Evolutionary conservation across 1,284 basidiomycete genomes (phyloP), one percentile per base, ranked within the genome.

Genomic region (Ceratobasidium sp.): DNA sequence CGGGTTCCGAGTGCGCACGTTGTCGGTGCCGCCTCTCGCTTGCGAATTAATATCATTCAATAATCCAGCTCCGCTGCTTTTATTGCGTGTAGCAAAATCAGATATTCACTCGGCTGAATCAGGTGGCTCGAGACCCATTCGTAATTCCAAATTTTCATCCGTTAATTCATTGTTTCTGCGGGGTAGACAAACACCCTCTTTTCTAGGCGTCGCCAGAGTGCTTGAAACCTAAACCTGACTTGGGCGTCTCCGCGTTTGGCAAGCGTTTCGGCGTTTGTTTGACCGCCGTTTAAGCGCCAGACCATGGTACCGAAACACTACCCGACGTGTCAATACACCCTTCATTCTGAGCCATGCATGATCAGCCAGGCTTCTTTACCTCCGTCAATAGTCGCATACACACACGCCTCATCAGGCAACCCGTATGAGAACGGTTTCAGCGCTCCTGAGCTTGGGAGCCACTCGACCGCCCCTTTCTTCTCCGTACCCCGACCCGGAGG

Each of bases 381-480:
- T 1, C 14, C 28, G 28, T 53, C 52, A 32, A 53, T 32, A 53
- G 26, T 53, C 52, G 23, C 52, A 53, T 18, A 28, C 53, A 4
- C 18, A n/a, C 36, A 39, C 36, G 8, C 14, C 36, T 23, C 48
- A 52, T 28, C 21, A 21, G 48, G 26, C 48, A 52, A 52, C 32
- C 30, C 3, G 48, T 8, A 50, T 26, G 21, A 26, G 48, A 50
- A 50, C 21, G 28, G 52, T 53, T 53, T 53, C 52, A 53, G 28
- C 3, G 26, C 52, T 12, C 57, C 57, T 58, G 57, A 58, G 57
- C 57, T 34, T 58, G 57, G 57, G 57, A 58, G 57, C 26, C 30
- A 14, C 53, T 30, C 16, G n/a, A 10, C 9, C 3, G 21, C 10
- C 21, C 57, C 57, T 58, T 41, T 58, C 57, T 58, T 58, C 57